Percentiles rank a stretch among this genome's conserved stretches.
phyloP scores from a whole-genome alignment of 768 basidiomycete species.

The Suillus subaureus region DNA sequence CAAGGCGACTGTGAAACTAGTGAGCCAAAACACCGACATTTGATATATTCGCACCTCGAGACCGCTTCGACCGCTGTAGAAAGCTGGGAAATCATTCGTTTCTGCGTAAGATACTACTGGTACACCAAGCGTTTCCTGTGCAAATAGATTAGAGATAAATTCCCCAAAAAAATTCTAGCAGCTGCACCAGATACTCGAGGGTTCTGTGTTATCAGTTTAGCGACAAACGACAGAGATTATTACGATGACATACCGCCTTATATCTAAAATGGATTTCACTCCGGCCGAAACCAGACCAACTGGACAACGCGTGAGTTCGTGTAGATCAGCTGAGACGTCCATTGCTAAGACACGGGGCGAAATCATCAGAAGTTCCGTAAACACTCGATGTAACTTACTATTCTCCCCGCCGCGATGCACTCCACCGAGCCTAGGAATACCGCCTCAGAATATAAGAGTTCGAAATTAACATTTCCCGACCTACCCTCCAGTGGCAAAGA shows the following conservation, averaged over 20 bases:
- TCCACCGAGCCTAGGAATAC: conserved; percentile 64
- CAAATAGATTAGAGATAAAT: background rate
- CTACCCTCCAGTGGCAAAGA: conserved; percentile 93
- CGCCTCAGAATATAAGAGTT: conserved; percentile 11
- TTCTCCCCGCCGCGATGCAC: conserved; percentile 79
- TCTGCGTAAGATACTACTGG: conserved; percentile 81
- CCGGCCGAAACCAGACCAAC: conserved; percentile 94
- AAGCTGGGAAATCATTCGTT: conserved; percentile 89
- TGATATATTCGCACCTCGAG: conserved; percentile 53
- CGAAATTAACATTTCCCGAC: conserved; percentile 18
- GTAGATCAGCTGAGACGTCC: conserved; percentile 94
- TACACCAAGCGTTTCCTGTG: conserved; percentile 92
- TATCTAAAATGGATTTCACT: conserved; percentile 93
- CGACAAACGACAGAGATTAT: background rate
- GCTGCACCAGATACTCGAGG: conserved; percentile 71
- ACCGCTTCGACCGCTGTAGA: conserved; percentile 85
- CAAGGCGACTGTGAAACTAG: conserved; percentile 67
- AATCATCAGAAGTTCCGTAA: conserved; percentile 7
- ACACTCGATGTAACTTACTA: conserved; percentile 40
- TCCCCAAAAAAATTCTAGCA: background rate
- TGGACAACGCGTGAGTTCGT: conserved; percentile 85
- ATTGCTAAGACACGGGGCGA: conserved; percentile 58
- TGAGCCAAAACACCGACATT: background rate
- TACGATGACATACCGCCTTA: conserved; percentile 57
- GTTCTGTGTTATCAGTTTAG: conserved; percentile 49